Percentiles rank a stretch among this genome's conserved stretches.
Evolutionary conservation across 2,329 filamentous ascomycete genomes (phyloP).

Genomic region (Talaromyces funiculosus): DNA sequence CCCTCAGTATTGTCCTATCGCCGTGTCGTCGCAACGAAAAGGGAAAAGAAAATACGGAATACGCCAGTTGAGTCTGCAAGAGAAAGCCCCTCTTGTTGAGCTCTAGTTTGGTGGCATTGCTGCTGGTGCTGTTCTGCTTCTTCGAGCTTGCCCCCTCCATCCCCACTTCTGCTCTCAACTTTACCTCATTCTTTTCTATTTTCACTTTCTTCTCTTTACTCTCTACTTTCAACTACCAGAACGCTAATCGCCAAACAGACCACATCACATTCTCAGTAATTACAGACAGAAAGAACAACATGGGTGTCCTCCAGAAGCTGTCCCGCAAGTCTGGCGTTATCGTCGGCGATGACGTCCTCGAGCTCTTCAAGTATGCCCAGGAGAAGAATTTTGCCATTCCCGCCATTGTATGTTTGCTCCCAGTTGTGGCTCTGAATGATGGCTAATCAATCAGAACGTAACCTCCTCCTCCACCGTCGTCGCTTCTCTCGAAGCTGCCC

Average conservation of each 20-base stretch:
- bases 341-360: slow-evolving; percentile 60
- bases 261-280: not conserved
- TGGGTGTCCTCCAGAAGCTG: slow-evolving; percentile 51
- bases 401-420: slow-evolving; percentile 56
- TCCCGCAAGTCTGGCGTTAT: slow-evolving; percentile 62
- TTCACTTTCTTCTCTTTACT: slow-evolving; percentile 4
- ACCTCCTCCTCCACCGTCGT: slow-evolving; percentile 87
- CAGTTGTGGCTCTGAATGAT: not conserved
- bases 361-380: slow-evolving; percentile 84
- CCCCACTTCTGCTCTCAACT: slow-evolving; percentile 8
- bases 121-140: slow-evolving; percentile 3
- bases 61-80: not conserved
- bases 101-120: not conserved
- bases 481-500: slow-evolving; percentile 86
- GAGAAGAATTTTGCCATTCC: slow-evolving; percentile 85
- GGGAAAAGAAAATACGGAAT: not conserved
- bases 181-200: slow-evolving; percentile 4
- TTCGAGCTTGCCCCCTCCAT: slow-evolving; percentile 14
- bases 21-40: not conserved
- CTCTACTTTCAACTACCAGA: not conserved
- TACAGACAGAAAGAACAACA: slow-evolving; percentile 21
- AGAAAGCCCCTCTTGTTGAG: not conserved
- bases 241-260: not conserved
- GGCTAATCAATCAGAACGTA: slow-evolving; percentile 59
- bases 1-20: not conserved